phyloP scores from a whole-genome alignment of 768 basidiomycete genomes.

The Tulasnella sp. region DNA sequence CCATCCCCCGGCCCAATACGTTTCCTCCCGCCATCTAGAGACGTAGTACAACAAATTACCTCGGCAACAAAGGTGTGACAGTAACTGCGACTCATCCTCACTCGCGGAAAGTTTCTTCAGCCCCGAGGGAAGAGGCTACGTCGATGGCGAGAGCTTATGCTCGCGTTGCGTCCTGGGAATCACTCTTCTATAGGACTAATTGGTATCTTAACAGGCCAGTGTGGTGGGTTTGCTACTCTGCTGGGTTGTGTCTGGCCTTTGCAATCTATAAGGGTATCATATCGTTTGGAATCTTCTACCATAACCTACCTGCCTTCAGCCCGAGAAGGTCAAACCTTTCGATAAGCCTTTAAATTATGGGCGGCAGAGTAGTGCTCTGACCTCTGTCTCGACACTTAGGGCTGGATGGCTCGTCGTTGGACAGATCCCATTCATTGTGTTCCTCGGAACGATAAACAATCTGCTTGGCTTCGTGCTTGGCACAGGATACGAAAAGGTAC shows the following conservation, averaged over 20 bases:
- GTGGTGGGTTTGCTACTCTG: neutral
- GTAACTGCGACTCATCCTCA: too few relatives aligned
- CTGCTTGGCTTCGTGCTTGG: constrained; percentile 13
- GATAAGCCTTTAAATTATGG: too few relatives aligned
- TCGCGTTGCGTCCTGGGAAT: neutral
- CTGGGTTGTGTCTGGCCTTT: neutral
- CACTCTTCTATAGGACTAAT: neutral
- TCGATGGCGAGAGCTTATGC: too few relatives aligned
- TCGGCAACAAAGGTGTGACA: too few relatives aligned
- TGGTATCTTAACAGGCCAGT: neutral
- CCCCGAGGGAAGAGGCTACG: neutral
- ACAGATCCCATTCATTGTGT: constrained; percentile 14
- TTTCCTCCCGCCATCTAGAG: too few relatives aligned
- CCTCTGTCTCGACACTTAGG: too few relatives aligned
- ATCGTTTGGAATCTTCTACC: constrained; percentile 1
- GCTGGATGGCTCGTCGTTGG: constrained; percentile 4
- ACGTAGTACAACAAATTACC: too few relatives aligned
- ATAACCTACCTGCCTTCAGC: constrained; percentile 5
- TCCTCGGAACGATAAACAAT: constrained; percentile 14
- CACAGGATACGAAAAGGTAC: constrained; percentile 14
- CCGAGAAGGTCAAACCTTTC: neutral
- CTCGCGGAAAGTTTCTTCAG: neutral
- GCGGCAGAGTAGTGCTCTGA: too few relatives aligned
- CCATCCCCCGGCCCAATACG: too few relatives aligned
- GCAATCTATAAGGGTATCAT: constrained; percentile 6